Evolutionary conservation across 2,329 filamentous ascomycete species (phyloP).

Genomic region (Colletotrichum salicis): DNA sequence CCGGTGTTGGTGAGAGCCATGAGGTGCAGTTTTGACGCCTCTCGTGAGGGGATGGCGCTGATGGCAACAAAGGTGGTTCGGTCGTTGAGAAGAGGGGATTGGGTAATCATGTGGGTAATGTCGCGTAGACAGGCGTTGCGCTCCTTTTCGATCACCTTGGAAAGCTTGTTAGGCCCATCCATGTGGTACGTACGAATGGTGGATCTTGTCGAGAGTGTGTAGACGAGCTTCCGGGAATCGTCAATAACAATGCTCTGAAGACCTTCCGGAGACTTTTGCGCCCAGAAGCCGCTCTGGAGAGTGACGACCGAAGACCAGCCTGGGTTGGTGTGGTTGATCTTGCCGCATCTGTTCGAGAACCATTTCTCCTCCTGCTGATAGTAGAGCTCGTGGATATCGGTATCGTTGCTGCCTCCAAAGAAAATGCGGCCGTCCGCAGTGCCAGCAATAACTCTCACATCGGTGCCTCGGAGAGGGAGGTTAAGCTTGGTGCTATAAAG

Average conservation of each 20-base stretch:
- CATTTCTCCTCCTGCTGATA: conserved; percentile 98
- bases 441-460: conserved; percentile 81
- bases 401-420: conserved; percentile 82
- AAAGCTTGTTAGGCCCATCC: conserved; percentile 71
- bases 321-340: conserved; percentile 85
- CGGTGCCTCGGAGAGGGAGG: conserved; percentile 78
- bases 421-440: conserved; percentile 92
- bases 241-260: conserved; percentile 87
- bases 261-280: conserved; percentile 66
- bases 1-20: conserved; percentile 92
- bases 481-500: conserved; percentile 92
- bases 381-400: conserved; percentile 91
- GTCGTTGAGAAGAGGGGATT: conserved; percentile 75
- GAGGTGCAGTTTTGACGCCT: conserved; percentile 85
- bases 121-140: conserved; percentile 72
- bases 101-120: conserved; percentile 86
- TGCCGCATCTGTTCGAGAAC: conserved; percentile 90
- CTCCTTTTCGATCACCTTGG: conserved; percentile 73
- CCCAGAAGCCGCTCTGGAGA: conserved; percentile 61
- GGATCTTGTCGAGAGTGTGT: conserved; percentile 87
- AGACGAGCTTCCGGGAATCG: conserved; percentile 87
- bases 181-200: conserved; percentile 94
- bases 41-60: conserved; percentile 81
- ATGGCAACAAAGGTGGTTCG: conserved; percentile 83
- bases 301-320: conserved; percentile 74